Percentiles rank a stretch among this genome's conserved stretches.
These are phyloP conservation scores for Phenoliferia sp. DNA, from an alignment of 1,284 basidiomycete genomes.

Conservation along the genomic window DNA sequence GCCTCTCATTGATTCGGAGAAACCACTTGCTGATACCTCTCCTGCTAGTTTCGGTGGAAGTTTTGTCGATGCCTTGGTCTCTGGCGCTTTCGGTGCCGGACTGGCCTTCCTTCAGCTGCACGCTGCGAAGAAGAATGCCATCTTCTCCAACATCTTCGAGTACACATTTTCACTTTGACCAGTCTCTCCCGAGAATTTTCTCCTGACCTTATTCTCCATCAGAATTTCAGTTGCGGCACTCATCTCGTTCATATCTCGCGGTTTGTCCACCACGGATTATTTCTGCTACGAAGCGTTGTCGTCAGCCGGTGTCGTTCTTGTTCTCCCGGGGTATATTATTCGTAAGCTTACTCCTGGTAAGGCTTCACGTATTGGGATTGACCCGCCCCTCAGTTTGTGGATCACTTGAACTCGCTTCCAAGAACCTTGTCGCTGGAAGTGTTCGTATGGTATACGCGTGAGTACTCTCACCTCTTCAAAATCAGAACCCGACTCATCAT, in stretches of 20 bases:
- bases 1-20: slow-evolving; percentile 43
- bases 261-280: slow-evolving; percentile 61
- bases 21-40: neutral
- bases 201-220: slow-evolving; percentile 38
- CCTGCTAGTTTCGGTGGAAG: slow-evolving; percentile 9
- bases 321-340: slow-evolving; percentile 73
- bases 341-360: slow-evolving; percentile 16
- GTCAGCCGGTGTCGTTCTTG: slow-evolving; percentile 73
- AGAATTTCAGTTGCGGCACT: slow-evolving; percentile 73
- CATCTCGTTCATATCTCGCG: slow-evolving; percentile 73
- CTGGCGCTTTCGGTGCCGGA: slow-evolving; percentile 62
- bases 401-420: slow-evolving; percentile 78
- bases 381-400: slow-evolving; percentile 62
- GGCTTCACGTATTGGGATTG: neutral
- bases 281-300: slow-evolving; percentile 82
- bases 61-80: slow-evolving; percentile 67
- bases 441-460: slow-evolving; percentile 81
- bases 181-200: too few species aligned
- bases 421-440: slow-evolving; percentile 79
- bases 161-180: neutral
- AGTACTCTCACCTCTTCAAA: neutral
- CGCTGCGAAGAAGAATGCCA: slow-evolving; percentile 69
- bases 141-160: slow-evolving; percentile 88
- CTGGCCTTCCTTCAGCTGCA: slow-evolving; percentile 72
- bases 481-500: neutral